Conservation (phyloP, 768 basidiomycete genomes). For the Leucogyrophana mollusca region DNA sequence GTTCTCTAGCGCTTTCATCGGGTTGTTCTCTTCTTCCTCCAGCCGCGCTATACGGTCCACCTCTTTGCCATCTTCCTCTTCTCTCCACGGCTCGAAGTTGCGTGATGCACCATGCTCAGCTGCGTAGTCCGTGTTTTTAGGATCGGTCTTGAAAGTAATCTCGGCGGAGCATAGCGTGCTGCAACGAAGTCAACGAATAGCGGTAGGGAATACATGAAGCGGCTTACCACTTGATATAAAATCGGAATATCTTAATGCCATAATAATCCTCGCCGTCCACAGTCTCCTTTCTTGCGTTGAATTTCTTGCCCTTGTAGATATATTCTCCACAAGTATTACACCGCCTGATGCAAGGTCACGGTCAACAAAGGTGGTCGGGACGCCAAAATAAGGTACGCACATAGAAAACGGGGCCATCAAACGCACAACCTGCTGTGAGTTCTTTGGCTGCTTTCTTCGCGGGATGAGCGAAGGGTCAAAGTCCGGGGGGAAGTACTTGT, state of each 20-base stretch:
- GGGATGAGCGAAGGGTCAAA: slow-evolving; percentile 98
- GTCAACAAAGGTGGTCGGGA: slow-evolving; percentile 8
- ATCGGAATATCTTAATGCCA: slow-evolving; percentile 95
- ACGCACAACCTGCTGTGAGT: slow-evolving; percentile 96
- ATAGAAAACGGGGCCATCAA: slow-evolving; percentile 99
- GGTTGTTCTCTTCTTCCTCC: slow-evolving; percentile 93
- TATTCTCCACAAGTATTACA: slow-evolving; percentile 98
- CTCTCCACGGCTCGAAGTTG: slow-evolving; percentile 98
- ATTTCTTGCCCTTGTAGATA: slow-evolving; percentile 99
- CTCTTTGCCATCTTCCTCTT: slow-evolving; percentile 73
- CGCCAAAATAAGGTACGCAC: slow-evolving; percentile 40
- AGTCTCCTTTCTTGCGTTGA: slow-evolving; percentile 98
- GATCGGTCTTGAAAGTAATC: slow-evolving; percentile 99
- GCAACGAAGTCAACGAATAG: slow-evolving; percentile 2
- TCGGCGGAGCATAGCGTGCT: slow-evolving; percentile 96
- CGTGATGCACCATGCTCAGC: slow-evolving; percentile 97
- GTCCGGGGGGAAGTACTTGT: slow-evolving; percentile 97
- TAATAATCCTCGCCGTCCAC: slow-evolving; percentile 97
- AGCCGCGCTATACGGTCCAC: slow-evolving; percentile 82
- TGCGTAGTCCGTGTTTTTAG: slow-evolving; percentile 91
- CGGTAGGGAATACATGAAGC: slow-evolving; percentile 16
- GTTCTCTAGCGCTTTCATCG: slow-evolving; percentile 96
- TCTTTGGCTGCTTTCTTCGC: slow-evolving; percentile 84
- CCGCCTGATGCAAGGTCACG: slow-evolving; percentile 54
- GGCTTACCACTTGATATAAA: slow-evolving; percentile 87